Evolutionary conservation across 1,284 basidiomycete species (phyloP).

Genomic region (Porphyrellus sp.): DNA sequence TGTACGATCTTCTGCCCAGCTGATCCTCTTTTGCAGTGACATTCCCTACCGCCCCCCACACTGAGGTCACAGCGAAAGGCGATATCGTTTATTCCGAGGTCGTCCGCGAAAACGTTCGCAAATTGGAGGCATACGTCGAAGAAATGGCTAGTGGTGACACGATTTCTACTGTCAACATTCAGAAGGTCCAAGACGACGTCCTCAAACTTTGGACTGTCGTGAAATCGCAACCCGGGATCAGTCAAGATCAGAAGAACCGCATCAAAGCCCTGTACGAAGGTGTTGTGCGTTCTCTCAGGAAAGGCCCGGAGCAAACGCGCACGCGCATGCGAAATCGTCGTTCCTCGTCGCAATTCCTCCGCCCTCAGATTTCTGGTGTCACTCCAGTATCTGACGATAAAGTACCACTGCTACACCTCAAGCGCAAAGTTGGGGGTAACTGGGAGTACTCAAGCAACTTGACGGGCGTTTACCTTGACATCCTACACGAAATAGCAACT

Average conservation of each 20-base stretch:
- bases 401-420: slow-evolving; percentile 91
- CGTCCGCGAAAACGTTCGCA: slow-evolving; percentile 92
- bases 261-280: slow-evolving; percentile 97
- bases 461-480: slow-evolving; percentile 93
- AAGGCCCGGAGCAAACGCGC: slow-evolving; percentile 59
- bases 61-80: slow-evolving; percentile 89
- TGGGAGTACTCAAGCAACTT: slow-evolving; percentile 98
- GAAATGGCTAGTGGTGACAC: slow-evolving; percentile 97
- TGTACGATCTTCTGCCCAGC: background rate
- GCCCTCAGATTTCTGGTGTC: slow-evolving; percentile 77
- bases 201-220: slow-evolving; percentile 96
- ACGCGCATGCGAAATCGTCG: slow-evolving; percentile 68
- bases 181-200: slow-evolving; percentile 96
- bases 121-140: slow-evolving; percentile 96
- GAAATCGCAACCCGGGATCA: slow-evolving; percentile 95
- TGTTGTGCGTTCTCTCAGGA: slow-evolving; percentile 80
- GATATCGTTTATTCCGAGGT: slow-evolving; percentile 95
- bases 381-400: slow-evolving; percentile 86
- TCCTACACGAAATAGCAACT: slow-evolving; percentile 96
- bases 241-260: slow-evolving; percentile 93
- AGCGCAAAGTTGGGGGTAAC: slow-evolving; percentile 92
- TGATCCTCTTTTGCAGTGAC: slow-evolving; percentile 59
- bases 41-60: slow-evolving; percentile 96
- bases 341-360: slow-evolving; percentile 91
- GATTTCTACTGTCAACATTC: slow-evolving; percentile 84